A percentile compares a stretch with the other conserved stretches of the same genome.
These are phyloP conservation scores for Blastomyces gilchristii DNA, from an alignment of 2,329 filamentous ascomycete genomes.

Conservation along the genomic window DNA sequence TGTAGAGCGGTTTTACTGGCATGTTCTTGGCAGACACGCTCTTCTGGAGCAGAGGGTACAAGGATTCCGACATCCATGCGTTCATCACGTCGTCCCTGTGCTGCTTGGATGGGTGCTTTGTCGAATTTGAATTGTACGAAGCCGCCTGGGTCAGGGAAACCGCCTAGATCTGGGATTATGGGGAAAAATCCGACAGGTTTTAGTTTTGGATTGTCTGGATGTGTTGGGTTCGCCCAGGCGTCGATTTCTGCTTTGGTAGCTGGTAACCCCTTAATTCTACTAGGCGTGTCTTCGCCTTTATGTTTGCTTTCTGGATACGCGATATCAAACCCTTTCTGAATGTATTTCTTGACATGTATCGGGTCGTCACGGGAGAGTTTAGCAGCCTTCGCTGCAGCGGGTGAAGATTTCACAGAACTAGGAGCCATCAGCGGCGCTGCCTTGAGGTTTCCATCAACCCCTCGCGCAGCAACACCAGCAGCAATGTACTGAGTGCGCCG, in stretches of 20 bases:
- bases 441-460: conserved; percentile 23
- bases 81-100: conserved; percentile 43
- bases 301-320: conserved; percentile 53
- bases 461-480: conserved; percentile 25
- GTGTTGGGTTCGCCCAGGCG: conserved; percentile 51
- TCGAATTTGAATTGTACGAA: conserved; percentile 54
- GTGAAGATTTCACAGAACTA: conserved; percentile 14
- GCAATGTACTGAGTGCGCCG: conserved; percentile 89
- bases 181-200: conserved; percentile 52
- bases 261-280: conserved; percentile 44
- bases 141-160: conserved; percentile 47
- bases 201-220: conserved; percentile 48
- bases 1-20: conserved; percentile 40
- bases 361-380: conserved; percentile 45
- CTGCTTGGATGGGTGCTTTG: conserved; percentile 45
- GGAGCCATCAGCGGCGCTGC: background rate
- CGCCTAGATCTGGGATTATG: conserved; percentile 51
- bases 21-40: conserved; percentile 39
- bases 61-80: conserved; percentile 51
- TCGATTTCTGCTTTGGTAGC: conserved; percentile 45
- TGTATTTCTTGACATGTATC: conserved; percentile 49
- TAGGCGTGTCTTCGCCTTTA: conserved; percentile 45
- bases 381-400: conserved; percentile 18
- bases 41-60: conserved; percentile 42
- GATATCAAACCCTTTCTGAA: conserved; percentile 55